Base-by-base conservation (phyloP, 2,329 filamentous ascomycete genomes). In the Xenoacremonium recifei region DNA sequence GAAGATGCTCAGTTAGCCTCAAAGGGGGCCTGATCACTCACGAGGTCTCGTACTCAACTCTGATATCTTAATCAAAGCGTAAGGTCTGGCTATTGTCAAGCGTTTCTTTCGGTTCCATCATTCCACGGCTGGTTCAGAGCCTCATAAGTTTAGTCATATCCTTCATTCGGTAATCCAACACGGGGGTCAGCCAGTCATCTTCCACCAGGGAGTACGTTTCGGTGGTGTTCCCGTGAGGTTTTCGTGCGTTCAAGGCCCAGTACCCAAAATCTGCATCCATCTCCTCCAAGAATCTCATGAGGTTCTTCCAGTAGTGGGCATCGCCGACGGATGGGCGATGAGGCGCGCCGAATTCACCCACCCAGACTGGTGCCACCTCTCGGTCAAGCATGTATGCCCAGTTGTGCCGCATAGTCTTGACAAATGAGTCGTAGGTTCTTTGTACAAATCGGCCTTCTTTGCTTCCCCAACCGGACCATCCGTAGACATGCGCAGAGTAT, bases 401-500 rank as follows among this genome's bases (percentile, higher is more conserved):
- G 61, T 84, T 84, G 47, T 71, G 61, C 19, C 74, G 69, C 82
- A 86, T 85, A 38, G 80, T 71, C 40, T 69, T 61, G 19, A 72
- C 76, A 55, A 87, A 86, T n/a, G 78, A 80, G 10, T 69, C 65
- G 59, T 85, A 87, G 21, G 67, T 67, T 5, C 82, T 75, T 60
- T 77, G 76, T 7, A 76, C 70, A 59, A 82, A 87, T 4, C 80
- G 75, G 3, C 80, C 79, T 21, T 71, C 75, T 47, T 70, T 59
- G 51, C 74, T 79, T 27, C 82, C 81, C 84, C 83, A 87, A 41
- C 84, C 83, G 13, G 80, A 85, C 83, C 83, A 87, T 21, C 72
- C 69, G 59, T 87, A 86, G 17, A 85, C 81, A 60, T 87, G 83
- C 3, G 80, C 75, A 45, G 80, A 83, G 66, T 86, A 87, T 21